A percentile compares a stretch with the other conserved stretches of the same genome.
These are phyloP conservation scores for Colletotrichum scovillei DNA, from an alignment of 2,329 filamentous ascomycete genomes.

Conservation along the genomic window DNA sequence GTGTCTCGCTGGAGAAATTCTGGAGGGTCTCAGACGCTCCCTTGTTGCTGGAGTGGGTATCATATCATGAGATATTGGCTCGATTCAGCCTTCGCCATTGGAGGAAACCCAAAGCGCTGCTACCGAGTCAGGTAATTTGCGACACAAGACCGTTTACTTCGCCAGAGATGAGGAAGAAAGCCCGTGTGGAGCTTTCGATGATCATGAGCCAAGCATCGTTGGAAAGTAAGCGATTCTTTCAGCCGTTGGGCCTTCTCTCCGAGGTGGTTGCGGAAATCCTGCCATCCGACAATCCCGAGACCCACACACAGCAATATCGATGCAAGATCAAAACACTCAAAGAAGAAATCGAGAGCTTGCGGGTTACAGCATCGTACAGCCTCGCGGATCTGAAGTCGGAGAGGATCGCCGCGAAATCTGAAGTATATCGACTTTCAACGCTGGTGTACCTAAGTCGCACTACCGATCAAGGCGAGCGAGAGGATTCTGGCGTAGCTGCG, in stretches of 20 bases:
- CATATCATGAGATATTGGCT: slow-evolving; percentile 43
- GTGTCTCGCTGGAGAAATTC: neutral
- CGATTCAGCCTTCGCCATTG: slow-evolving; percentile 44
- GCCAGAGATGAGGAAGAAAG: neutral
- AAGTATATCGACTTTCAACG: neutral
- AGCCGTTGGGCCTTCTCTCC: neutral
- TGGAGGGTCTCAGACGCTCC: slow-evolving; percentile 16
- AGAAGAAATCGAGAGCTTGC: neutral
- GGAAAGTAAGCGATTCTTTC: neutral
- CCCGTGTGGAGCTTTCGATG: neutral
- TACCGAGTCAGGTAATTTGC: neutral
- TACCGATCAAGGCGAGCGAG: neutral
- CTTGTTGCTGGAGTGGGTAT: slow-evolving; percentile 42
- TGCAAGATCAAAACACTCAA: neutral
- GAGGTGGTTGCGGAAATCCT: neutral
- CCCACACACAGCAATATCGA: neutral
- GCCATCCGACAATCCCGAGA: neutral
- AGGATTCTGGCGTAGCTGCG: neutral
- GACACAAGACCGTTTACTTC: neutral
- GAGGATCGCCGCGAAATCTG: neutral
- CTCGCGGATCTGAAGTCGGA: neutral
- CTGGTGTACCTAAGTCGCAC: slow-evolving; percentile 4
- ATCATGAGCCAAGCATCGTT: neutral
- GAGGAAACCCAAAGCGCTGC: slow-evolving; percentile 13
- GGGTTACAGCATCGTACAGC: neutral